A percentile compares a stretch with the other conserved stretches of the same genome.
These are phyloP conservation scores for Citrullus amarus DNA, from an alignment of 306 rosid species.

Conservation along the genomic window DNA sequence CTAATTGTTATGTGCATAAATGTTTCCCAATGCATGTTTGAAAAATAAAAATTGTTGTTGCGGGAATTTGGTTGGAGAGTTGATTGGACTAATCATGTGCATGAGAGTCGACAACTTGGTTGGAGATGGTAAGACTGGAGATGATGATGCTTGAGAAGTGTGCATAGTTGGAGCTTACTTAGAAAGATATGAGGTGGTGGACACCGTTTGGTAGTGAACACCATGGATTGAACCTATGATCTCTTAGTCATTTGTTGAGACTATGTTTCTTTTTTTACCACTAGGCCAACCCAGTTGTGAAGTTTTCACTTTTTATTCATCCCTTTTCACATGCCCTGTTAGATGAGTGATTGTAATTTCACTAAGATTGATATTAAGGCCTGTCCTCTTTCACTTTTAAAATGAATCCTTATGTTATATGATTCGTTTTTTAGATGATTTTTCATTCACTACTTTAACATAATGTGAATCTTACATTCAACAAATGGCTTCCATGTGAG, in stretches of 20 bases:
- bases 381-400: neutral
- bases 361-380: neutral
- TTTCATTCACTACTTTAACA: neutral
- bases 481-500: too few relatives aligned
- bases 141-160: neutral
- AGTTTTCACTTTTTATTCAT: neutral
- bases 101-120: neutral
- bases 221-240: too few relatives aligned
- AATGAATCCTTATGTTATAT: neutral
- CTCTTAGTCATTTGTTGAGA: too few relatives aligned
- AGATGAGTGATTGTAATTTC: neutral
- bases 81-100: neutral
- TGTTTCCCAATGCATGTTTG: neutral
- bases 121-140: neutral
- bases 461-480: too few relatives aligned
- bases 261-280: too few relatives aligned
- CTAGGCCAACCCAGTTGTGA: neutral
- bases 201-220: neutral
- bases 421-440: neutral
- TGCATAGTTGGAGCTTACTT: neutral
- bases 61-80: neutral
- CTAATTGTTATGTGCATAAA: neutral
- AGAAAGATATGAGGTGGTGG: neutral
- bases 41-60: neutral
- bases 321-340: neutral